A percentile compares a stretch with the other conserved stretches of the same genome.
phyloP scores from a whole-genome alignment of 202 grass and related monocot species.

The Thinopyrum obtusiflorum region DNA sequence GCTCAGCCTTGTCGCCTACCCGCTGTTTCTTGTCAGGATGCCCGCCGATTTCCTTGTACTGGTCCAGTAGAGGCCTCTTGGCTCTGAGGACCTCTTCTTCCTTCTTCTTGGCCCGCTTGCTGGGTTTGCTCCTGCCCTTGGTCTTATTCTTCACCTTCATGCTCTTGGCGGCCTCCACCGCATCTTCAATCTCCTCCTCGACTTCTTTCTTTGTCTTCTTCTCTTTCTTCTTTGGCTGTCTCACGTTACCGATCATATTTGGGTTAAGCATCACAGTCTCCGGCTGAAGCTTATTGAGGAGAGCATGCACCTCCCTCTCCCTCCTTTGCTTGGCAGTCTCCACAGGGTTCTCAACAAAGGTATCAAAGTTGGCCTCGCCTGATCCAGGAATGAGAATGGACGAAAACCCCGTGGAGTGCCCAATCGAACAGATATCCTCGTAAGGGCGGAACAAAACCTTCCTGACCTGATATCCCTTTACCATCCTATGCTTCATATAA shows the following conservation, averaged over 20 bases:
- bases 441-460: constrained; percentile 75
- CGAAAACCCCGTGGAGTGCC: constrained; percentile 81
- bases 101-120: constrained; percentile 72
- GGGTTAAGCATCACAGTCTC: constrained; percentile 87
- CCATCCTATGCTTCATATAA: constrained; percentile 76
- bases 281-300: constrained; percentile 74
- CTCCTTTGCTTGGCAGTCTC: constrained; percentile 88
- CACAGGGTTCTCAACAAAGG: constrained; percentile 75
- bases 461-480: constrained; percentile 70
- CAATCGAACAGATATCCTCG: constrained; percentile 76
- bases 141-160: constrained; percentile 79
- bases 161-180: constrained; percentile 51
- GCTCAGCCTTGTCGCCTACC: constrained; percentile 27
- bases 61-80: constrained; percentile 66
- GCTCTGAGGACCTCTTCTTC: constrained; percentile 69
- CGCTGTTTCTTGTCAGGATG: constrained; percentile 49
- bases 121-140: constrained; percentile 92
- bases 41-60: constrained; percentile 23
- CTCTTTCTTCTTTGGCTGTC: constrained; percentile 56
- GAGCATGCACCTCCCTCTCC: constrained; percentile 81
- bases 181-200: constrained; percentile 64
- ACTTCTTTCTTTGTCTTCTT: constrained; percentile 59
- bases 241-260: constrained; percentile 66
- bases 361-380: constrained; percentile 85
- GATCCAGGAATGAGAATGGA: constrained; percentile 86